Conservation (phyloP, 2,329 filamentous ascomycete genomes). For the Phialemoniopsis sp. region DNA sequence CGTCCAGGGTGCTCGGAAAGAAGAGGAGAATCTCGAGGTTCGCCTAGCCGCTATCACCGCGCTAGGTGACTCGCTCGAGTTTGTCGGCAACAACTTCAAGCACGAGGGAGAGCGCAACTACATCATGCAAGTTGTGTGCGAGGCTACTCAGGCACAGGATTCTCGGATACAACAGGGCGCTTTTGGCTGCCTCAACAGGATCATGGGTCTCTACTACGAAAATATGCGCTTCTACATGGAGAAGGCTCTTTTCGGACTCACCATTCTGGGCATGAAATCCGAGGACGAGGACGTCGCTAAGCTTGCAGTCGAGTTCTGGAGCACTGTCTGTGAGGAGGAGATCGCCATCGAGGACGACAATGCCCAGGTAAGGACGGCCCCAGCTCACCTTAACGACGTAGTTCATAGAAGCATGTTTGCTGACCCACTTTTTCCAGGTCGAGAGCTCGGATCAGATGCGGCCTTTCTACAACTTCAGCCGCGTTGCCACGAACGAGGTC, state of each 20-base stretch:
- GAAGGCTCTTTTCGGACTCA: slow-evolving; percentile 96
- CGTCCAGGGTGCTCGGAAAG: slow-evolving; percentile 94
- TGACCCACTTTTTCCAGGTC: slow-evolving; percentile 27
- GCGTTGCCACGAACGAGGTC: slow-evolving; percentile 89
- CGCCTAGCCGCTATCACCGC: slow-evolving; percentile 90
- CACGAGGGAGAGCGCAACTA: slow-evolving; percentile 99
- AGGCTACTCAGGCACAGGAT: slow-evolving; percentile 93
- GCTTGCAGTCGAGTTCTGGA: slow-evolving; percentile 98
- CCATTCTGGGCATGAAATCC: slow-evolving; percentile 97
- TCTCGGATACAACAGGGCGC: slow-evolving; percentile 89
- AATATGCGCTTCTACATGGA: slow-evolving; percentile 99
- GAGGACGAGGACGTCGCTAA: slow-evolving; percentile 97
- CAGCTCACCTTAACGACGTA: slow-evolving; percentile 1
- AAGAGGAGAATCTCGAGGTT: slow-evolving; percentile 88
- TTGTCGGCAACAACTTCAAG: slow-evolving; percentile 97
- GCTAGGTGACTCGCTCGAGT: slow-evolving; percentile 93
- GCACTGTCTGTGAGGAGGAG: slow-evolving; percentile 99
- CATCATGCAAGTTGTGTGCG: slow-evolving; percentile 99
- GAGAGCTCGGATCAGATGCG: slow-evolving; percentile 81
- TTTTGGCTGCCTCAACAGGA: slow-evolving; percentile 95
- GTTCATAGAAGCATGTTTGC: neutral
- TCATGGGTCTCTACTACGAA: slow-evolving; percentile 98
- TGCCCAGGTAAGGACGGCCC: slow-evolving; percentile 52
- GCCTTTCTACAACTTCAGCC: slow-evolving; percentile 92
- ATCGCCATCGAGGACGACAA: slow-evolving; percentile 98